Base-by-base conservation (phyloP, 306 rosid species). In the Casuarina cunninghamiana region DNA sequence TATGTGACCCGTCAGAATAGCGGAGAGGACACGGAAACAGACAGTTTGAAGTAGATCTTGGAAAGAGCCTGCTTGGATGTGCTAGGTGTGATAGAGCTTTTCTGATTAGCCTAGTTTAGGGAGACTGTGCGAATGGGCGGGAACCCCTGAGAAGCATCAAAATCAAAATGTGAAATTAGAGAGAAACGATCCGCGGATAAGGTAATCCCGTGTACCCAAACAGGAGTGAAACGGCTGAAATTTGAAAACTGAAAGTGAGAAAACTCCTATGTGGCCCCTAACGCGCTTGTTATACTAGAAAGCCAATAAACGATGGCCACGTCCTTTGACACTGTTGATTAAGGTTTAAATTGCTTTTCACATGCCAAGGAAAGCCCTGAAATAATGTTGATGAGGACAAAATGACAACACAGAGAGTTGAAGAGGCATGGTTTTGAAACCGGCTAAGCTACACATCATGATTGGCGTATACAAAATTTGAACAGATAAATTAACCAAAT, bases 51-150 rank as follows among this genome's bases (percentile, higher is more conserved):
- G 68, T 17, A 51, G 74, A 69, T 60, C 69, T 55, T 49, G 75
- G 75, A 51, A 53, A n/a, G 45, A n/a, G 39, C 32, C 32, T 41
- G 49, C n/a, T 42, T 41, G 0, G 37, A n/a, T 6, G 17, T 48
- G 61, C 35, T 49, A 32, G 15, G 19, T 13, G 44, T 12, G 11
- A 49, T 48, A 21, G 11, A n/a, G 32, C 37, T 32, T 51, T 50
- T 32, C 37, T 43, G 78, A 60, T 75, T 46, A 21, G 43, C 37
- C 49, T 3, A 38, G 67, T 19, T 15, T 21, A 21, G 16, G 51
- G 50, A 7, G 2, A 76, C 74, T 76, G 74, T 76, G 46, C 21
- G 35, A 65, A 53, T 72, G 74, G 73, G 80, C 80, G 80, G 80
- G 80, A 76, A 76, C 57, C 58, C 8, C 8, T 19, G 3, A 37